phyloP scores from a whole-genome alignment of 192 early-diverging fungal species.

The Rhizoclosmatium globosum region DNA sequence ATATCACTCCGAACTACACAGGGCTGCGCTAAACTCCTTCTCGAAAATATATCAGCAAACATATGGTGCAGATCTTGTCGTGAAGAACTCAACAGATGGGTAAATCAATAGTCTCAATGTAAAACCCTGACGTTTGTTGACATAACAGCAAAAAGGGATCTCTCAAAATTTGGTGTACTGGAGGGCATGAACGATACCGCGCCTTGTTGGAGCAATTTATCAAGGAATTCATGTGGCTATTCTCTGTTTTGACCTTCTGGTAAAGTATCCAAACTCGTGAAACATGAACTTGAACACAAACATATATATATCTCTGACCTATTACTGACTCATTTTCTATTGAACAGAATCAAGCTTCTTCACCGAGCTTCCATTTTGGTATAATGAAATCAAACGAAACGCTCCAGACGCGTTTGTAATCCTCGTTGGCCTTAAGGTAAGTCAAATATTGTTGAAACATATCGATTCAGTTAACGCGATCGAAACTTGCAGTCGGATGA shows the following conservation, averaged over 20 bases:
- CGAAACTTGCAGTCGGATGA: constrained; percentile 52
- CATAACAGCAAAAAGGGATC: constrained; percentile 49
- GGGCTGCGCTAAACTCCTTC: constrained; percentile 55
- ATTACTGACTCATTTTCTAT: not conserved
- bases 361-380: constrained; percentile 62
- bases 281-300: not conserved
- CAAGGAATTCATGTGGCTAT: constrained; percentile 52
- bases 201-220: constrained; percentile 63
- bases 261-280: not conserved
- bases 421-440: constrained; percentile 59
- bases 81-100: constrained; percentile 54
- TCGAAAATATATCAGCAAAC: constrained; percentile 60
- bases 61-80: constrained; percentile 61
- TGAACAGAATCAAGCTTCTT: constrained; percentile 51
- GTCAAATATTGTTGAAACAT: not conserved
- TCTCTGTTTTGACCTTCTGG: constrained; percentile 63
- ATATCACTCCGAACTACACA: not conserved
- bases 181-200: constrained; percentile 66
- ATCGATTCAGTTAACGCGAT: constrained; percentile 1
- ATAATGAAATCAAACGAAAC: constrained; percentile 62
- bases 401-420: constrained; percentile 54
- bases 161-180: constrained; percentile 60
- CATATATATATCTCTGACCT: not conserved
- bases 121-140: not conserved
- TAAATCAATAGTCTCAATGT: not conserved